Evolutionary conservation across 2,329 filamentous ascomycete species (phyloP), one percentile per base, ranked within the genome.

Genomic region (Pseudogymnoascus sp.): DNA sequence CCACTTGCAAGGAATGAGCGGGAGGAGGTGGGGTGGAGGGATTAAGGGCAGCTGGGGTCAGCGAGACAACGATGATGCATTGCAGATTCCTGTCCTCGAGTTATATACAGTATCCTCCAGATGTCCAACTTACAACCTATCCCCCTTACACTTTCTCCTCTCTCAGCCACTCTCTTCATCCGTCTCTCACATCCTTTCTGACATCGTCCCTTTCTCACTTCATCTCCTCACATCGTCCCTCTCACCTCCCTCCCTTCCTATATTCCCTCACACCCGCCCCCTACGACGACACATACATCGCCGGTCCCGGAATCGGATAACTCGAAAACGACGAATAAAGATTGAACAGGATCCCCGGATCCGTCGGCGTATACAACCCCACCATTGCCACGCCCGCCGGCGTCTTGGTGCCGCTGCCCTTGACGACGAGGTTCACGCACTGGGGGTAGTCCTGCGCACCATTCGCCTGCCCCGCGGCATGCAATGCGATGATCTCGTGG

Each of bases 371-470:
- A 71, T 78, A 78, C n/a, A 61, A 59, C 10, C 67, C 66, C 64
- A 67, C 66, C 33, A 69, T 66, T 16, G 67, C 59, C 14, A 69
- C 65, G 60, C 67, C 67, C 23, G 65, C 59, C 52, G 67, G 67
- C n/a, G 59, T 63, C 33, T 60, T 64, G 8, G 41, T 23, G 59
- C 67, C 67, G 19, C 68, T 68, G 11, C 70, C 71, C 35, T 69
- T 72, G 41, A 78, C 72, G 62, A 71, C 73, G 63, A 78, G 66
- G 67, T 78, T 74, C 14, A 76, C 71, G 68, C 75, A 78, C 66
- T 74, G 74, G 68, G 75, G 74, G 69, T 79, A 79, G 65, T 78
- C 73, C 65, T 78, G 77, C n/a, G 76, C 75, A 58, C 76, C 76
- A 80, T 77, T 65, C 43, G 58, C 68, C 63, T 69, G 69, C 65